Base-by-base conservation (phyloP, 805 yeast species). In the Sugiyamaella floridensis region DNA sequence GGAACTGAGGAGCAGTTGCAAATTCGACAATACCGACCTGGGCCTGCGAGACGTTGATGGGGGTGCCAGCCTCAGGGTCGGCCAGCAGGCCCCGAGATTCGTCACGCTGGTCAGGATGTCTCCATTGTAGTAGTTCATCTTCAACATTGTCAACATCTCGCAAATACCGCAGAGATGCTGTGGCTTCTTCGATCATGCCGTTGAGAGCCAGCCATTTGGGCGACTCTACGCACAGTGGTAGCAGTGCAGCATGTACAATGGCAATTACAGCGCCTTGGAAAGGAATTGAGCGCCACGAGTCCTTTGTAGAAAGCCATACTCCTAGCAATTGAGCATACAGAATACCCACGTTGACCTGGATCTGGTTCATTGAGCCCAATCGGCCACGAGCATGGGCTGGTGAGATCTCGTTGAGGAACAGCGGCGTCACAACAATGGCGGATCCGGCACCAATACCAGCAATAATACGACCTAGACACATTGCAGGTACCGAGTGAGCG, bases 401-500 rank as follows among this genome's bases (percentile, higher is more conserved):
- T 7, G 93, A 74, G 10, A 89, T 76, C 68, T 89, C 96, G 64
- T 82, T 85, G 60, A 93, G 80, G 59, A 81, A 83, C 55, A 93
- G 67, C 0, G 98, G 95, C 0, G 89, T 85, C 15, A 86, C 81
- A 2, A 93, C 98, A 53, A 93, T 77, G 0, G 92, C 84, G 11
- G 83, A 74, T 3, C 99, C 99, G 7, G 97, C 95, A 1, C 86
- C 95, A 1, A 89, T 47, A 0, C 99, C 99, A 16, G 87, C 79
- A 4, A 87, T 60, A 51, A 89, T 76, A 54, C 99, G 76, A 0
- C 97, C 97, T 12, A 78, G 4, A 11, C 80, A 62, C 56, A 92
- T 67, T 1, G 63, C 55, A 2, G 48, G 4, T 55, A 77, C 77
- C 10, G 71, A 60, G 46, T 74, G 69, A 5, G 86, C 72, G 7